Evolutionary conservation across 805 yeast genomes (phyloP), one percentile per base, ranked within the genome.

Genomic region (Pichia kluyveri): DNA sequence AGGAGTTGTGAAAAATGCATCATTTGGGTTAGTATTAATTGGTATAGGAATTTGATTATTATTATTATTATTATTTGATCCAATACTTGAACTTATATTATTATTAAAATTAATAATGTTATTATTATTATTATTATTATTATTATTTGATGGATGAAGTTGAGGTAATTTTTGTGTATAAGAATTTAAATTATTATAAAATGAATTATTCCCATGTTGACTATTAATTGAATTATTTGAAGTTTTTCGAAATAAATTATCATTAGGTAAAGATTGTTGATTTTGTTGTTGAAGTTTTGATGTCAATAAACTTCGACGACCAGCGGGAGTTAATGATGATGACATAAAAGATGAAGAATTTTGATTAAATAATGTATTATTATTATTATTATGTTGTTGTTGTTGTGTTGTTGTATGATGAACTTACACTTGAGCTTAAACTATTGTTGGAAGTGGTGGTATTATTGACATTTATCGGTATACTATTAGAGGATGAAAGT

Each of bases 261-360:
- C 47, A 44, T 43, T 45, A 6, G 51, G 51, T 36, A 36, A 39
- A 18, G 18, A 40, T 43, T 44, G 54, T 48, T 55, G 57, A 10
- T 47, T 51, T 41, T 55, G 66, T 3, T 51, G 54, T 39, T 58
- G 62, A 15, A 60, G 27, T 44, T 57, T 63, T 14, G 65, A 54
- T 15, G 67, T 61, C 19, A 61, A 51, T 41, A 62, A 51, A 43
- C 63, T 58, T 52, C 65, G 52, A 41, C 64, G 59, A 6, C 60
- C 64, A 15, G 58, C 58, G 5, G 62, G 61, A 18, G 60, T 59
- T 17, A 46, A 38, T 12, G 52, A 49, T 10, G 37, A 32, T 32
- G 37, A 12, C 37, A 32, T 32, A 32, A 14, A 32, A 3, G 47
- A 46, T 8, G 50, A 36, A 18, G 28, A 40, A 28, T 36, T 40